Conservation (phyloP, 495 filamentous ascomycete species). For the Penicillium atrosanguineum region DNA sequence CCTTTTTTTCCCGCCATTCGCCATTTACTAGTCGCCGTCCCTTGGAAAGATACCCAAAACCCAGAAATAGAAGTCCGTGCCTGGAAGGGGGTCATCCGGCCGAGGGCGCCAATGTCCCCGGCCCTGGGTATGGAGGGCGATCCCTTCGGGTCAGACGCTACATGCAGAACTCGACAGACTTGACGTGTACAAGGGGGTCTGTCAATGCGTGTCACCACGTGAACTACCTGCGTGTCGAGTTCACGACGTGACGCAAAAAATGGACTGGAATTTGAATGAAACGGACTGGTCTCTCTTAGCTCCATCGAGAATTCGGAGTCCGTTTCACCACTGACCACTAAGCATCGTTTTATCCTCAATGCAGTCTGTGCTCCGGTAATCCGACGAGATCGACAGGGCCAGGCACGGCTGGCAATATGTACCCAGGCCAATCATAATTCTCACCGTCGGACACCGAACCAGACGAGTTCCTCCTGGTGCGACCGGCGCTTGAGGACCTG, state of each 20-base stretch:
- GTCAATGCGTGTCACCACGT: conserved; percentile 5
- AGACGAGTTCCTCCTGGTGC: conserved; percentile 17
- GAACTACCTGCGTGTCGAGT: not conserved
- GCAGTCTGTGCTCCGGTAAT: conserved; percentile 18
- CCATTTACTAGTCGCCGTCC: not conserved
- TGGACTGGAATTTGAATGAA: conserved; percentile 15
- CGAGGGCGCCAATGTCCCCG: not conserved
- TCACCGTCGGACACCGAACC: conserved; percentile 6
- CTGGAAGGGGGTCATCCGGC: not conserved
- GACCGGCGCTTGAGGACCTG: conserved; percentile 14
- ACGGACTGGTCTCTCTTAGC: conserved; percentile 9
- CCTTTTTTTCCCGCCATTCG: not conserved
- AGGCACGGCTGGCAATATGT: conserved; percentile 10
- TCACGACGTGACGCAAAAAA: not conserved
- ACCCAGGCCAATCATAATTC: conserved; percentile 12
- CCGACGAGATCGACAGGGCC: conserved; percentile 18
- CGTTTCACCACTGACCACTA: conserved; percentile 21
- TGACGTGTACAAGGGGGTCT: conserved; percentile 2
- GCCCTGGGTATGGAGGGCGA: conserved; percentile 17
- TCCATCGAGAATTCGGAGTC: not conserved
- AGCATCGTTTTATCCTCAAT: conserved; percentile 7
- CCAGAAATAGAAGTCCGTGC: conserved; percentile 2
- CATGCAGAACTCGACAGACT: not conserved
- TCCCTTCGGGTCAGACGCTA: conserved; percentile 4
- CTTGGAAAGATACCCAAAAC: not conserved